Evolutionary conservation across 2,329 filamentous ascomycete genomes (phyloP).

Genomic region (Stagonosporopsis tanaceti): DNA sequence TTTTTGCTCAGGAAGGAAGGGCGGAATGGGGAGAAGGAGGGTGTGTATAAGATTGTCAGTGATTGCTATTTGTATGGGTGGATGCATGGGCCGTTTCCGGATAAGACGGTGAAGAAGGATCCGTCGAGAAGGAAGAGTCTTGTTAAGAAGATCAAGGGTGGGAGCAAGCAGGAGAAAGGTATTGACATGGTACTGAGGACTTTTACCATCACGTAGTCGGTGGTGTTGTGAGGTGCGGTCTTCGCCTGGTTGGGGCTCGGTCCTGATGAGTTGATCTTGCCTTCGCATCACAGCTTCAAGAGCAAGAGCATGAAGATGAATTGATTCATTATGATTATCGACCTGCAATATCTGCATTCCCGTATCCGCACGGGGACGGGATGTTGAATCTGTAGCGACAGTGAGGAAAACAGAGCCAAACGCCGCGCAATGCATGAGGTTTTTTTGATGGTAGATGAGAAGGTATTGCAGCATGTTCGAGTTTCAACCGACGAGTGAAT

Average conservation of each 20-base stretch:
- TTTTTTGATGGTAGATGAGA: conserved; percentile 11
- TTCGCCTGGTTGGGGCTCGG: too few species aligned
- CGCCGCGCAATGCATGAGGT: conserved; percentile 33
- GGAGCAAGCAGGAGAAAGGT: not conserved
- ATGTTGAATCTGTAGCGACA: conserved; percentile 16
- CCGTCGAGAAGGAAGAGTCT: conserved; percentile 8
- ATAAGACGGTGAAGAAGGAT: conserved; percentile 7
- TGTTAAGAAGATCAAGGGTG: conserved; percentile 8
- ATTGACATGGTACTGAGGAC: not conserved
- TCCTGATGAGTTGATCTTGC: too few species aligned
- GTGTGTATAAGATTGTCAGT: conserved; percentile 12
- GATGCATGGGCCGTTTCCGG: conserved; percentile 14
- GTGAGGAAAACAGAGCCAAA: conserved; percentile 22
- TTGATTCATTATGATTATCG: conserved; percentile 24
- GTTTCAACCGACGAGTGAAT: not conserved
- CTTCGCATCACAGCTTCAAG: not conserved
- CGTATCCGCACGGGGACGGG: not conserved
- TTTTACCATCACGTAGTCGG: conserved; percentile 1
- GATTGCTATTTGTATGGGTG: conserved; percentile 15
- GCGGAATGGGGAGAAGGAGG: not conserved
- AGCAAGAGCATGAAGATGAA: not conserved
- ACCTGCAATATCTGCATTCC: conserved; percentile 16
- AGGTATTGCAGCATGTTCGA: not conserved
- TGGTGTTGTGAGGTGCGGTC: not conserved
- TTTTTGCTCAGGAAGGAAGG: conserved; percentile 7